Evolutionary conservation across 345 rosid species (phyloP).

Genomic region (Acer saccharum): DNA sequence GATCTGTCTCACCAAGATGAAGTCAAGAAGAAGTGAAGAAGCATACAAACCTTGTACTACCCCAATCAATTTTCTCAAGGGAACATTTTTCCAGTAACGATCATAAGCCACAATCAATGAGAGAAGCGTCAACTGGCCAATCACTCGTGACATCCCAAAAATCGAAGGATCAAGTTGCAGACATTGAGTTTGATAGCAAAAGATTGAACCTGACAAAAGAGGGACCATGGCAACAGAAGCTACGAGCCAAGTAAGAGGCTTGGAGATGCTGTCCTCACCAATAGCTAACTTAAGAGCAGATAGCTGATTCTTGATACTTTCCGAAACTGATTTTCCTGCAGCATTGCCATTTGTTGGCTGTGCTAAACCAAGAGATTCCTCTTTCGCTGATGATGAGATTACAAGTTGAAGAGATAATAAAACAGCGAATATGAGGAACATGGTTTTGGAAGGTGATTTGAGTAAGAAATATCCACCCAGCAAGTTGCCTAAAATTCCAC

Average conservation of each 20-base stretch:
- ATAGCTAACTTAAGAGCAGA: conserved; percentile 57
- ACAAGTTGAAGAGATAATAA: conserved; percentile 61
- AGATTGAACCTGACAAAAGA: conserved; percentile 71
- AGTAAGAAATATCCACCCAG: conserved; percentile 68
- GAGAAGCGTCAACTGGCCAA: conserved; percentile 76
- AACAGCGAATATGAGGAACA: conserved; percentile 58
- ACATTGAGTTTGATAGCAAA: conserved; percentile 86
- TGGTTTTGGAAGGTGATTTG: conserved; percentile 44
- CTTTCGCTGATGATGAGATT: conserved; percentile 49
- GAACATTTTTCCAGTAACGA: conserved; percentile 59
- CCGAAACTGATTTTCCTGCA: conserved; percentile 37
- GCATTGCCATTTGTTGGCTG: conserved; percentile 25
- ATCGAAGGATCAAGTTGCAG: conserved; percentile 66
- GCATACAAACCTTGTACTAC: conserved; percentile 64
- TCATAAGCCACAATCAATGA: conserved; percentile 59
- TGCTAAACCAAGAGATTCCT: conserved; percentile 61
- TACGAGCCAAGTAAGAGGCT: conserved; percentile 70
- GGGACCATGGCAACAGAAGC: conserved; percentile 73
- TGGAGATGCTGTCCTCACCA: conserved; percentile 51
- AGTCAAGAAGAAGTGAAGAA: conserved; percentile 69
- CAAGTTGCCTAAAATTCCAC: conserved; percentile 82
- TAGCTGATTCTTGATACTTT: conserved; percentile 47
- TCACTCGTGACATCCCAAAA: conserved; percentile 80
- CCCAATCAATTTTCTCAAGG: conserved; percentile 66
- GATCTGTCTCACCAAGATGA: conserved; percentile 62